A percentile compares a stretch with the other conserved stretches of the same genome.
phyloP scores from a whole-genome alignment of 2,329 filamentous ascomycete species.

The Cladosporium sphaerospermum region DNA sequence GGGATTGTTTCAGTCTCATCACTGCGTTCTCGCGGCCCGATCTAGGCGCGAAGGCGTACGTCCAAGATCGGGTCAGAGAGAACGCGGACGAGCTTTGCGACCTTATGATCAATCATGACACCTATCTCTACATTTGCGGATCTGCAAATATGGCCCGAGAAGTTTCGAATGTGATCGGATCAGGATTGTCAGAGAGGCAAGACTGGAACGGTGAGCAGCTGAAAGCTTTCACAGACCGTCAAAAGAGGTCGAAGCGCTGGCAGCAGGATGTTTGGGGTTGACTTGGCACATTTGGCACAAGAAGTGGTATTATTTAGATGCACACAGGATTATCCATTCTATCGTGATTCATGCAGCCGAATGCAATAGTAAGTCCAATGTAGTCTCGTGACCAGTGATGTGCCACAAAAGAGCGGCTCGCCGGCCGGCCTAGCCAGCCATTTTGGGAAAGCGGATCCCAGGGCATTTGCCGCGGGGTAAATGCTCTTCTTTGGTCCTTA shows the following conservation, averaged over 20 bases:
- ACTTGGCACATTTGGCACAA: background rate
- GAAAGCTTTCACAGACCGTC: slow-evolving; percentile 18
- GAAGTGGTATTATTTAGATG: too few relatives aligned
- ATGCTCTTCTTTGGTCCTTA: background rate
- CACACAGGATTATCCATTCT: too few relatives aligned
- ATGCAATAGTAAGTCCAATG: too few relatives aligned
- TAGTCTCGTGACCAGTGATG: too few relatives aligned
- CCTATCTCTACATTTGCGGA: slow-evolving; percentile 40
- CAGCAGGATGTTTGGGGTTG: slow-evolving; percentile 24
- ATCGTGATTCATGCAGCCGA: too few relatives aligned
- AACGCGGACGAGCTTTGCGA: slow-evolving; percentile 24
- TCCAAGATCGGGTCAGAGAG: slow-evolving; percentile 35
- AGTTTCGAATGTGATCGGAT: slow-evolving; percentile 14
- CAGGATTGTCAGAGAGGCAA: slow-evolving; percentile 11
- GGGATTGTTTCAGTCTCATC: slow-evolving; percentile 23
- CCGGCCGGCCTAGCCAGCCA: too few relatives aligned
- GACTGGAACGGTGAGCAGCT: slow-evolving; percentile 15
- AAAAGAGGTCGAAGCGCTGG: slow-evolving; percentile 21
- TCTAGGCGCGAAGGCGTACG: slow-evolving; percentile 28
- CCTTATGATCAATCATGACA: slow-evolving; percentile 29
- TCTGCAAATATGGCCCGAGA: slow-evolving; percentile 36
- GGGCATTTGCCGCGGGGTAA: background rate
- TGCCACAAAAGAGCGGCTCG: too few relatives aligned
- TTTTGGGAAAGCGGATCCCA: too few relatives aligned
- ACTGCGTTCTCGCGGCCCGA: slow-evolving; percentile 30